phyloP scores from a whole-genome alignment of 2,329 filamentous ascomycete species.

The Penicillium sp. region DNA sequence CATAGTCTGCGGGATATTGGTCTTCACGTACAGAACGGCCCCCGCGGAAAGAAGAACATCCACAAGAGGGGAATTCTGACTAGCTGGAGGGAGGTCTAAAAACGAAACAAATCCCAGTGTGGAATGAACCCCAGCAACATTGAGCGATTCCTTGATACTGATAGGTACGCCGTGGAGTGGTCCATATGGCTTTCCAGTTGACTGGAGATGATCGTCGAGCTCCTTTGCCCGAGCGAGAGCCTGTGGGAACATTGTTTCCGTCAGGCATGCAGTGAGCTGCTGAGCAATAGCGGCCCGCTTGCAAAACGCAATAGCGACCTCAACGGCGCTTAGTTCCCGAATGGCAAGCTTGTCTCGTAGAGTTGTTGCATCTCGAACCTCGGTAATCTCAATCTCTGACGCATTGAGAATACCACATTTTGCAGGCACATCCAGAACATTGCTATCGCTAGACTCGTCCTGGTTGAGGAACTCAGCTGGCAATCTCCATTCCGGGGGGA shows the following conservation, averaged over 20 bases:
- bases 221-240: conserved; percentile 36
- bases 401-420: conserved; percentile 48
- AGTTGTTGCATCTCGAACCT: conserved; percentile 9
- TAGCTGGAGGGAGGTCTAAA: conserved; percentile 15
- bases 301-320: conserved; percentile 37
- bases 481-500: conserved; percentile 37
- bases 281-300: conserved; percentile 43
- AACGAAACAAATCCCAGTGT: conserved; percentile 27
- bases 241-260: conserved; percentile 29
- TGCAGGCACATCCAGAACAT: conserved; percentile 20
- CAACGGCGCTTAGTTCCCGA: conserved; percentile 10
- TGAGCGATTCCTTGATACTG: conserved; percentile 35
- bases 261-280: conserved; percentile 35
- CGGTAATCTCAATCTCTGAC: conserved; percentile 52
- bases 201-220: conserved; percentile 33
- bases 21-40: conserved; percentile 33
- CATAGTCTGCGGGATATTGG: conserved; percentile 34
- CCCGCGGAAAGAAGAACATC: conserved; percentile 25
- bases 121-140: conserved; percentile 18
- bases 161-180: conserved; percentile 39
- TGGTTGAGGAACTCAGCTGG: conserved; percentile 7
- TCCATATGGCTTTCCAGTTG: conserved; percentile 27
- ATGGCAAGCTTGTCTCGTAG: conserved; percentile 8
- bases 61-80: conserved; percentile 21
- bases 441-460: not conserved